Evolutionary conservation across 306 rosid genomes (phyloP).

Genomic region (Cucurbita pepo): DNA sequence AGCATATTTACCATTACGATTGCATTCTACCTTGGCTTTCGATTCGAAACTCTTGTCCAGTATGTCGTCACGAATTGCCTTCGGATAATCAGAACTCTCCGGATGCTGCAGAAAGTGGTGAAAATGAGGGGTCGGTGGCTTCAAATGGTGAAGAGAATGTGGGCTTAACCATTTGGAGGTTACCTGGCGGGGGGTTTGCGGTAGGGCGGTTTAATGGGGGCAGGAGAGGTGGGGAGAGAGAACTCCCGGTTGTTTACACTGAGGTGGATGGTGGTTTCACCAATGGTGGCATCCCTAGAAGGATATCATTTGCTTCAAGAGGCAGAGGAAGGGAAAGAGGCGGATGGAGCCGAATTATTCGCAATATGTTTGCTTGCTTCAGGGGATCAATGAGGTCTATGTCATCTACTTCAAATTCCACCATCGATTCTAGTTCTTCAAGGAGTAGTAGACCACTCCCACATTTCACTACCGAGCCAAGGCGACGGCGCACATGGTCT

Average conservation of each 20-base stretch:
- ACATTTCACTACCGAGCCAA: neutral
- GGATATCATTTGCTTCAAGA: constrained; percentile 45
- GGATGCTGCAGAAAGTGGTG: neutral
- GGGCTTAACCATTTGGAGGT: constrained; percentile 79
- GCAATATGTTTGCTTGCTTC: constrained; percentile 45
- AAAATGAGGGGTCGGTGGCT: neutral
- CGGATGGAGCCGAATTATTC: constrained; percentile 21
- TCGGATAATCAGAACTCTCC: constrained; percentile 12
- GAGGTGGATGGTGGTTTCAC: constrained; percentile 70
- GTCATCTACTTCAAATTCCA: constrained; percentile 10
- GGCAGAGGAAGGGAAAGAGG: constrained; percentile 38
- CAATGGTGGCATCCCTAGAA: constrained; percentile 46
- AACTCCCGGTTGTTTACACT: constrained; percentile 64
- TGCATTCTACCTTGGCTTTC: constrained; percentile 81
- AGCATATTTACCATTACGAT: constrained; percentile 62
- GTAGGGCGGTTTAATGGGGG: constrained; percentile 64
- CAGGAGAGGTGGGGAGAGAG: constrained; percentile 56
- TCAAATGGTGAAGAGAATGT: constrained; percentile 29
- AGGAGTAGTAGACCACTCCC: constrained; percentile 9
- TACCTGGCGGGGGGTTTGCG: constrained; percentile 79
- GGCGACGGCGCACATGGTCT: constrained; percentile 5
- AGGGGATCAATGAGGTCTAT: constrained; percentile 13
- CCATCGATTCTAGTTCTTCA: constrained; percentile 7
- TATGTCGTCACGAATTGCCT: constrained; percentile 66
- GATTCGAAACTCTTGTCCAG: constrained; percentile 73